A percentile compares a stretch with the other conserved stretches of the same genome.
Conservation (phyloP, 176 grass and related monocot species). For the Puccinellia tenuiflora region DNA sequence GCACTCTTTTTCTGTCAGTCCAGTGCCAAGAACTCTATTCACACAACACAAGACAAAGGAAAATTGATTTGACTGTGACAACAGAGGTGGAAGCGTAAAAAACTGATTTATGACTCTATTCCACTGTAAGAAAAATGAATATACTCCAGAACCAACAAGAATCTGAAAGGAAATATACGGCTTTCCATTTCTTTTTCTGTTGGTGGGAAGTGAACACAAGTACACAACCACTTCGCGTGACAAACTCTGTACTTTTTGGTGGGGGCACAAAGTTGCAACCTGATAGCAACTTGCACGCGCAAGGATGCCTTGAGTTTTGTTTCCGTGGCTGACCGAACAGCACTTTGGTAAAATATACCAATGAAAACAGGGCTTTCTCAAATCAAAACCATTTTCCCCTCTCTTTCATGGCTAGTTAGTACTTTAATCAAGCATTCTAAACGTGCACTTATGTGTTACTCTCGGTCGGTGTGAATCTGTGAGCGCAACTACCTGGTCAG, state of each 20-base stretch:
- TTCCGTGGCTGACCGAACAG: not conserved
- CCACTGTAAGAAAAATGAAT: not conserved
- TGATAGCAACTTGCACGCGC: slow-evolving; percentile 16
- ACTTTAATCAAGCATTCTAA: not conserved
- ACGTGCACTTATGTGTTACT: not conserved
- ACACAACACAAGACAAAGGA: not conserved
- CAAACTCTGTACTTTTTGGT: not conserved
- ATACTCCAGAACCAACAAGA: not conserved
- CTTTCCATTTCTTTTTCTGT: not conserved
- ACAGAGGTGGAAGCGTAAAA: not conserved
- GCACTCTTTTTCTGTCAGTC: not conserved
- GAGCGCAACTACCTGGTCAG: not conserved
- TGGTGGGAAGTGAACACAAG: not conserved
- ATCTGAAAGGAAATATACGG: not conserved
- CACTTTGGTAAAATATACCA: not conserved
- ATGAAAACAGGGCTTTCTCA: not conserved
- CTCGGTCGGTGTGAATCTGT: not conserved
- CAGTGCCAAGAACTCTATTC: not conserved
- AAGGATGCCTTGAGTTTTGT: not conserved
- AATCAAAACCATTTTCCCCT: not conserved
- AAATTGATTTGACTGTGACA: not conserved
- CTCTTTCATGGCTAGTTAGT: not conserved
- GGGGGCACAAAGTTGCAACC: slow-evolving; percentile 18
- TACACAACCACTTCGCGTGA: not conserved
- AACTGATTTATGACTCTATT: not conserved